phyloP scores from a whole-genome alignment of 192 early-diverging fungal genomes.

The Fimicolochytrium jonesii region DNA sequence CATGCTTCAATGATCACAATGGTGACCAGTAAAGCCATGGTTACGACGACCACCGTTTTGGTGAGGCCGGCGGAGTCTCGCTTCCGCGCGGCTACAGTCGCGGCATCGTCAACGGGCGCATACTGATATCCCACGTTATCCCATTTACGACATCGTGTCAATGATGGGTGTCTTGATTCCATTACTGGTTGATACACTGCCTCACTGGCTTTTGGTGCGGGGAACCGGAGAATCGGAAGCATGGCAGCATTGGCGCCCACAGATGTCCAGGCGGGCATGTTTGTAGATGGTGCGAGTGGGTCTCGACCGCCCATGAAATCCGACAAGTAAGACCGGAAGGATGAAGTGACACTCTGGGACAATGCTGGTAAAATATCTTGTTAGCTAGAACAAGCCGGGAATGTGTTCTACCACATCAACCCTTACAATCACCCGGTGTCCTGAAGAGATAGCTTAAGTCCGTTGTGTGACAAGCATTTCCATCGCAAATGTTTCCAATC shows the following conservation, averaged over 20 bases:
- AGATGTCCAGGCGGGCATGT: neutral
- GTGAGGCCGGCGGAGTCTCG: neutral
- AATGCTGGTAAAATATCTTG: neutral
- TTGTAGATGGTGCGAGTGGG: neutral
- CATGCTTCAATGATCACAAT: neutral
- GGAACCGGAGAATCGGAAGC: conserved; percentile 12
- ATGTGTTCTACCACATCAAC: neutral
- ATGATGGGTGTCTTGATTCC: conserved; percentile 7
- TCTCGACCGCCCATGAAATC: neutral
- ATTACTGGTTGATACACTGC: conserved; percentile 3
- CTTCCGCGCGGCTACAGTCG: neutral
- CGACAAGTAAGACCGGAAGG: conserved; percentile 11
- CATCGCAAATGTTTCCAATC: conserved; percentile 22
- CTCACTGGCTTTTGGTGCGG: neutral
- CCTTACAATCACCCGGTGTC: conserved; percentile 17
- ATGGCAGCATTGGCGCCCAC: neutral
- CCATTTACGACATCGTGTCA: conserved; percentile 8
- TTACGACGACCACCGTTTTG: neutral
- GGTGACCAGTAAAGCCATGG: neutral
- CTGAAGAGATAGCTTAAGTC: conserved; percentile 27
- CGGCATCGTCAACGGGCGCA: neutral
- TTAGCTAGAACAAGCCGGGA: neutral
- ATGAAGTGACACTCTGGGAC: neutral
- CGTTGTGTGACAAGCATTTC: conserved; percentile 27
- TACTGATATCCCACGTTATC: conserved; percentile 15